Base-by-base conservation (phyloP, 2,329 filamentous ascomycete genomes). In the Trichothecium roseum region DNA sequence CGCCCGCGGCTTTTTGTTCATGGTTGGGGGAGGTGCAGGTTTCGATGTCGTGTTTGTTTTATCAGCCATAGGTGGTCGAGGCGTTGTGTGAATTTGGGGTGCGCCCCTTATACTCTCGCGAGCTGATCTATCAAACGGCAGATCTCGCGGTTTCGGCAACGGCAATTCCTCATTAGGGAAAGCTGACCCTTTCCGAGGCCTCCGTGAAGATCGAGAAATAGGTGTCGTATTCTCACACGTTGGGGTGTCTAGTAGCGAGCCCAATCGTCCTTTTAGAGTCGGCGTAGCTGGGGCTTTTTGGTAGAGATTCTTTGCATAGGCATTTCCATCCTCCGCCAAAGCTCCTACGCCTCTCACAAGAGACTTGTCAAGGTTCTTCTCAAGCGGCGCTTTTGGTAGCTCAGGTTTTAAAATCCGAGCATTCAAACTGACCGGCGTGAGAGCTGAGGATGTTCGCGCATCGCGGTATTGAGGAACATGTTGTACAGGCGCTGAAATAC, bases 141-240 rank as follows among this genome's bases (percentile, higher is more conserved):
- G 52, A 28, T 57, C 53, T 38, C 64, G 57, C n/a, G 62, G 60
- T 28, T 50, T 55, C 18, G 58, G 59, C 12, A 64, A 56, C 13
- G 47, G 36, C 10, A 56, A 43, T 2, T 53, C 49, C 18, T 52
- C 45, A 7, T 44, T 31, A 4, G 37, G 33, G 8, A 35, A 32
- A 9, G 32, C 40, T n/a, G 38, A 31, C 15, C 37, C 44, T 30
- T 45, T 39, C 28, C 44, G 46, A 4, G 42, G 26, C 29, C 47
- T 47, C 16, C 49, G 41, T n/a, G 42, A 45, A 14, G 50, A 41
- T 18, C 50, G 51, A 24, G 45, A 36, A 15, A 56, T 46, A 9
- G 46, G 34, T 9, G 48, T 45, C 26, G 47, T 42, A 8, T 48
- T 37, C 18, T 44, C 37, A 2, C 41, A 37, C 15, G 47, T 47